Conservation (phyloP, 2,329 filamentous ascomycete species). For the Pochonia chlamydosporia region DNA sequence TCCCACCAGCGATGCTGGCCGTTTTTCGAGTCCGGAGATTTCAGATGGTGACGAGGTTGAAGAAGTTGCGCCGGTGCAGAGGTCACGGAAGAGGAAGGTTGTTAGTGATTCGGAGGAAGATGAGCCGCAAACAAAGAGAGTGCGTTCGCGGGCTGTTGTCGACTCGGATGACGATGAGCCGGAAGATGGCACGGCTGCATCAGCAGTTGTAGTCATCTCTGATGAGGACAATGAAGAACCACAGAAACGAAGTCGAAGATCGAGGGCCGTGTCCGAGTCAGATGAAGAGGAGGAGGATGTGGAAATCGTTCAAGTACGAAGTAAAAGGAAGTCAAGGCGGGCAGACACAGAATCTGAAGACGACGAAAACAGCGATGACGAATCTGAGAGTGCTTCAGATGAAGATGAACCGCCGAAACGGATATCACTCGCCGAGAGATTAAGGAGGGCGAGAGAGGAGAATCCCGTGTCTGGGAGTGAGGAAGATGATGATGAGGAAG, state of each 20-base stretch:
- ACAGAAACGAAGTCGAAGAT: background rate
- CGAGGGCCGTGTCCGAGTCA: background rate
- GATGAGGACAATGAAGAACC: background rate
- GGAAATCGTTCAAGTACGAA: background rate
- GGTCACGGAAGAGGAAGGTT: constrained; percentile 21
- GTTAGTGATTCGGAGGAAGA: constrained; percentile 23
- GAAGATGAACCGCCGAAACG: constrained; percentile 9
- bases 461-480: constrained; percentile 14
- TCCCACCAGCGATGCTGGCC: background rate
- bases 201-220: background rate
- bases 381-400: constrained; percentile 7
- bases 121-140: constrained; percentile 17
- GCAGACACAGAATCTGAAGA: constrained; percentile 5
- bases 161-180: constrained; percentile 12
- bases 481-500: constrained; percentile 11
- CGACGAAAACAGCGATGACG: constrained; percentile 7
- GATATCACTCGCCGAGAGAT: constrained; percentile 17
- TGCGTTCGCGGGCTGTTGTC: constrained; percentile 15
- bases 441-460: constrained; percentile 14
- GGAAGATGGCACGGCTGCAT: background rate
- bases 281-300: background rate
- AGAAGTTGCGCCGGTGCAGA: background rate
- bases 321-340: background rate
- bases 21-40: constrained; percentile 4
- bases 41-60: constrained; percentile 6